Base-by-base conservation (phyloP, 2,329 filamentous ascomycete genomes). In the Rhinocladiella mackenziei region DNA sequence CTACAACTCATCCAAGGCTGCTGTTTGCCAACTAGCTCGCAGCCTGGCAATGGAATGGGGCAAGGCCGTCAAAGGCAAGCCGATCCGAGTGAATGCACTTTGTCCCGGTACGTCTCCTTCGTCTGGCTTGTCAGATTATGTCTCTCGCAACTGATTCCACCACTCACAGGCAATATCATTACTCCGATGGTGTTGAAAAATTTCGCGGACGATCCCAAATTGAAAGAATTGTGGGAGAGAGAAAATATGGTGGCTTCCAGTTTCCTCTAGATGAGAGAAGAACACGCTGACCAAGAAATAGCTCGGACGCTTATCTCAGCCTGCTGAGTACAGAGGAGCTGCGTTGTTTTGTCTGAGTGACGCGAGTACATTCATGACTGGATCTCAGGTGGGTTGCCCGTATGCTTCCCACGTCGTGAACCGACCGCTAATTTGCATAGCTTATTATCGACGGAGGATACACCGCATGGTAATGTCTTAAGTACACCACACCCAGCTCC, bases 151-250 rank as follows among this genome's bases (percentile, higher is more conserved):
- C 23, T 11, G 11, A 6, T 26, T 6, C 23, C 23, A 26, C 23
- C 6, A 26, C 2, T n/a, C 9, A 2, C 25, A 48, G 48, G 48
- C 2, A 51, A 78, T 47, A 75, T 77, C 32, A 64, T 76, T 17
- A 78, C 74, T 1, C 79, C 83, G 15, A 94, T 95, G 89, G 86
- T 91, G 1, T 78, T 86, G 61, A 76, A 78, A 45, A 76, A 94
- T 22, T 92, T 95, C 59, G 74, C 81, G 53, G 74, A 84, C 52
- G 85, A 78, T 54, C 88, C 88, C 0, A 84, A 89, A 58, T 56
- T 65, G 4, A 56, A 59, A 18, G 61, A 61, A 8, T 60, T 60
- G 5, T 72, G 69, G 69, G 67, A 70, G 46, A 57, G 59, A 0
- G 67, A 71, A 57, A 72, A 71, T 48, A 71, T 81, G 58, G 64